Evolutionary conservation across 345 rosid species (phyloP).

Genomic region (Angophora floribunda): DNA sequence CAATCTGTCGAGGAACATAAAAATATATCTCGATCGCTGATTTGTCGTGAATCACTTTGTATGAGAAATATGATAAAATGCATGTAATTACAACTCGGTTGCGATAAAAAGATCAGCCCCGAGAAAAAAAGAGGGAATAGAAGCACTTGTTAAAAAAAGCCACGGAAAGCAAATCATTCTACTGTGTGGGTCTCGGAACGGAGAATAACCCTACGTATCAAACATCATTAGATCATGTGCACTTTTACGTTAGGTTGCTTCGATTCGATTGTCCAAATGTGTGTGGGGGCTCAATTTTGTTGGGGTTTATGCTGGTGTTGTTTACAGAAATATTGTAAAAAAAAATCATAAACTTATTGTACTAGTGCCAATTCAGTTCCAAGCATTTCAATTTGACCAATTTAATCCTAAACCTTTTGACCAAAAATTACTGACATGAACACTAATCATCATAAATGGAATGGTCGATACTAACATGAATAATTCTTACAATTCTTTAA

Average conservation of each 20-base stretch:
- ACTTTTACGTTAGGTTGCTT: background rate
- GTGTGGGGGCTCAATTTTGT: background rate
- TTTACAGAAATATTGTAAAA: no score
- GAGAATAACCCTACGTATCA: background rate
- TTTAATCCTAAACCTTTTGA: no score
- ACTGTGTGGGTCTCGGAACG: background rate
- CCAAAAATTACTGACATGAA: fast-evolving
- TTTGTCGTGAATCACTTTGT: background rate
- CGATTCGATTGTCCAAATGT: background rate
- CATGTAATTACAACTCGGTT: background rate
- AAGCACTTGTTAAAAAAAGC: background rate
- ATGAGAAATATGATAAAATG: background rate
- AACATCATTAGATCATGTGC: background rate
- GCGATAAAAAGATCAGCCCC: background rate
- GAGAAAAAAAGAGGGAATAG: background rate
- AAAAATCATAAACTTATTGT: background rate
- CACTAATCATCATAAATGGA: fast-evolving
- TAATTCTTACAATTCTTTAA: no score
- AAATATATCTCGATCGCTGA: background rate
- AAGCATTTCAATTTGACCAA: no score
- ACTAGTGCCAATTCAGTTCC: fast-evolving
- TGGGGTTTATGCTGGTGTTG: background rate
- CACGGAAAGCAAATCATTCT: background rate
- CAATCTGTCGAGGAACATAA: background rate
- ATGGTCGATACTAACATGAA: no score